Percentiles rank a stretch among this genome's conserved stretches.
Conservation (phyloP, 106 monocot genomes). For the Acorus calamus region DNA sequence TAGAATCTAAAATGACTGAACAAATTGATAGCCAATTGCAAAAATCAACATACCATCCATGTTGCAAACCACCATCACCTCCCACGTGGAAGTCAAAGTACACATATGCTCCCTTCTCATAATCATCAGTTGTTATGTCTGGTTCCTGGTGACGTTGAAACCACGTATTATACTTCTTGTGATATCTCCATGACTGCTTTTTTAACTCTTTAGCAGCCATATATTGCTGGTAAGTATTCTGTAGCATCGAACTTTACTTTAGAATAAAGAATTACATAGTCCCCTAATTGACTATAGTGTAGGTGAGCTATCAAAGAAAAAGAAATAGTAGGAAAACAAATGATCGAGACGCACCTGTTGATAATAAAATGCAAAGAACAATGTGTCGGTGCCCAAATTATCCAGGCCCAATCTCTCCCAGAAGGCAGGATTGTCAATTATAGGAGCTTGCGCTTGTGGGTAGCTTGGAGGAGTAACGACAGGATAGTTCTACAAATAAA, state of each 20-base stretch:
- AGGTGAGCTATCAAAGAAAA: neutral
- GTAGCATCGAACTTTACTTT: slow-evolving; percentile 10
- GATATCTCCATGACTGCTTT: slow-evolving; percentile 93
- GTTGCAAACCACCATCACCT: slow-evolving; percentile 50
- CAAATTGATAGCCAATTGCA: neutral
- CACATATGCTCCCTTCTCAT: slow-evolving; percentile 91
- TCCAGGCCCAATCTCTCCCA: slow-evolving; percentile 82
- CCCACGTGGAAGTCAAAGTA: slow-evolving; percentile 95
- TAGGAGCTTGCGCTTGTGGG: slow-evolving; percentile 67
- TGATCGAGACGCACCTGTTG: slow-evolving; percentile 51
- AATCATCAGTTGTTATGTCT: slow-evolving; percentile 84
- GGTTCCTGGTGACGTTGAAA: slow-evolving; percentile 99
- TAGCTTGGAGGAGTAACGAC: slow-evolving; percentile 79
- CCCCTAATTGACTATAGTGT: no score
- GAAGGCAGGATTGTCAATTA: slow-evolving; percentile 82
- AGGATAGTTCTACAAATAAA: slow-evolving; percentile 63
- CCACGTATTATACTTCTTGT: slow-evolving; percentile 91
- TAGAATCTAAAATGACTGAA: neutral
- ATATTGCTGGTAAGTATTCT: slow-evolving; percentile 97
- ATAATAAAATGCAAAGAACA: slow-evolving; percentile 98
- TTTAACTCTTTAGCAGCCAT: slow-evolving; percentile 92
- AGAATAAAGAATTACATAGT: no score
- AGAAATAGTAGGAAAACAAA: slow-evolving; percentile 3
- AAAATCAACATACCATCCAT: slow-evolving; percentile 65
- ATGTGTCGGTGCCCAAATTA: slow-evolving; percentile 49